phyloP scores from a whole-genome alignment of 2,329 filamentous ascomycete genomes.

The Diaporthe citrichinensis region DNA sequence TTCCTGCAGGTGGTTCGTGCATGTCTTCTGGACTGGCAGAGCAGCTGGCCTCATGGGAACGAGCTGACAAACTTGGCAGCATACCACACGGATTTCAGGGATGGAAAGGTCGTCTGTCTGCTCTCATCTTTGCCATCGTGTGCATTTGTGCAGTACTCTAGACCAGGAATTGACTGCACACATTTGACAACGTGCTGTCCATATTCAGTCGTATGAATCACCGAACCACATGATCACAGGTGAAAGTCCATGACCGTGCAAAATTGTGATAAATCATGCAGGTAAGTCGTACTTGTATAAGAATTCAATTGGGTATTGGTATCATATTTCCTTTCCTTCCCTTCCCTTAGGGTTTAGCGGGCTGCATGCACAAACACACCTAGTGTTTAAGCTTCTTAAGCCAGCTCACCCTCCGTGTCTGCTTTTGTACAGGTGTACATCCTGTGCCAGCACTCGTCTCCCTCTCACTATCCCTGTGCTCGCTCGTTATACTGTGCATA shows the following conservation, averaged over 20 bases:
- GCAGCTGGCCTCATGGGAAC: not conserved
- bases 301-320: constrained; percentile 29
- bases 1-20: not conserved
- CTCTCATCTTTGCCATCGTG: not conserved
- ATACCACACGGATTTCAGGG: not conserved
- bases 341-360: not conserved
- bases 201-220: not conserved
- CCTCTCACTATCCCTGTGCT: not conserved
- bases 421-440: constrained; percentile 27
- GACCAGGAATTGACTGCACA: not conserved
- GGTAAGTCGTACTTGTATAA: not conserved
- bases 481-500: not conserved
- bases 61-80: not conserved
- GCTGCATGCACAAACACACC: constrained; percentile 30
- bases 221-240: not conserved
- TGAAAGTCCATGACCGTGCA: too few species aligned
- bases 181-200: not conserved
- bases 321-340: constrained; percentile 7
- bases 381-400: constrained; percentile 41
- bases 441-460: not conserved
- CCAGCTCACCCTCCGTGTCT: constrained; percentile 41
- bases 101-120: not conserved
- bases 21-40: not conserved
- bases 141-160: not conserved
- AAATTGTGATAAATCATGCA: not conserved